phyloP scores from a whole-genome alignment of 257 asterid genomes.

The Ehretia macrophylla region DNA sequence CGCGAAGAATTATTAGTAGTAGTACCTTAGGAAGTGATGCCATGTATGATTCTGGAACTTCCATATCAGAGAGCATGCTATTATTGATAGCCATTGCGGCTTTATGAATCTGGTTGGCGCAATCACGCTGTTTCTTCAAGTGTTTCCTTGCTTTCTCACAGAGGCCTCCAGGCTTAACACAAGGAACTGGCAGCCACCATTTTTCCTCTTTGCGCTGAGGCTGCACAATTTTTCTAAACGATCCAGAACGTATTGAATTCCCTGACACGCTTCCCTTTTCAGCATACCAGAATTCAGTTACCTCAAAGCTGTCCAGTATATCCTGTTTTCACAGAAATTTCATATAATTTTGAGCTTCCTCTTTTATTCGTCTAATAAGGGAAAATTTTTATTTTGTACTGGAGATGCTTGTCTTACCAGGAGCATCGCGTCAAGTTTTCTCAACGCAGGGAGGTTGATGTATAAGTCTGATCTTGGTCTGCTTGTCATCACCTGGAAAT shows the following conservation, averaged over 20 bases:
- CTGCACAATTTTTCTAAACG: slow-evolving; percentile 64
- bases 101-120: slow-evolving; percentile 82
- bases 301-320: slow-evolving; percentile 66
- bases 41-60: slow-evolving; percentile 72
- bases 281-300: slow-evolving; percentile 83
- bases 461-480: slow-evolving; percentile 80
- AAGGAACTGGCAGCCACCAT: slow-evolving; percentile 95
- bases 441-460: slow-evolving; percentile 76
- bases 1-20: not conserved
- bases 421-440: slow-evolving; percentile 74
- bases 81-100: slow-evolving; percentile 90
- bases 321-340: slow-evolving; percentile 45
- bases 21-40: slow-evolving; percentile 84
- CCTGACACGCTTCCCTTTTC: slow-evolving; percentile 72
- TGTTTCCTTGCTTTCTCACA: slow-evolving; percentile 54
- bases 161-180: slow-evolving; percentile 71
- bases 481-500: slow-evolving; percentile 60
- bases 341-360: not conserved
- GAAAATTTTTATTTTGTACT: not conserved
- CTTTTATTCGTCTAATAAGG: not conserved
- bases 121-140: slow-evolving; percentile 54
- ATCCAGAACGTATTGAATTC: slow-evolving; percentile 59
- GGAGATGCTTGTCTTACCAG: slow-evolving; percentile 41
- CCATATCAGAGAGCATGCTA: slow-evolving; percentile 75
- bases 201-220: slow-evolving; percentile 68